Percentiles rank a stretch among this genome's conserved stretches.
Evolutionary conservation across 441 rosid genomes (phyloP).

Genomic region (Erodium trifolium): DNA sequence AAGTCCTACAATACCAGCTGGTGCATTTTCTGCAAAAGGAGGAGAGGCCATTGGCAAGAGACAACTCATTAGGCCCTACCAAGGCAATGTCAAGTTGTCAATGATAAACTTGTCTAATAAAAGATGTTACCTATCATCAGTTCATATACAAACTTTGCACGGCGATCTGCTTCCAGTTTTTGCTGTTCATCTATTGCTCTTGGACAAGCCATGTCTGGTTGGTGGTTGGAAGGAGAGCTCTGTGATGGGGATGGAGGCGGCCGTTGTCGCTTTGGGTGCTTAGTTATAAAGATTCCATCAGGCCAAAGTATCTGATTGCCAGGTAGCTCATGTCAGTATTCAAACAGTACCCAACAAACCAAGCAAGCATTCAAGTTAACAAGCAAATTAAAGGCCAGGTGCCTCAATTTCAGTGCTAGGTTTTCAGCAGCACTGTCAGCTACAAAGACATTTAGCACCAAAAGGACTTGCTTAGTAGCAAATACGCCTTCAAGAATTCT

Average conservation of each 20-base stretch:
- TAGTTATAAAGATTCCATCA: conserved; percentile 90
- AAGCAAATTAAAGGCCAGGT: neutral
- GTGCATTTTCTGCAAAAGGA: conserved; percentile 68
- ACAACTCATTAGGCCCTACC: neutral
- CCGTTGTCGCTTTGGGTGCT: conserved; percentile 70
- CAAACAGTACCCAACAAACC: neutral
- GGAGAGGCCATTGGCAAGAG: conserved; percentile 7
- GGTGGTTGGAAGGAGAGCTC: conserved; percentile 21
- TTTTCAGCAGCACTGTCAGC: too few species aligned
- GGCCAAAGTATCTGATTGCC: conserved; percentile 86
- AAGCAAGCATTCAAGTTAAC: neutral
- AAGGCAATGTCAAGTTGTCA: neutral
- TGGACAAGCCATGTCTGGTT: conserved; percentile 31
- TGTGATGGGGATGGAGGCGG: conserved; percentile 30
- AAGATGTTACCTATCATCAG: conserved; percentile 71
- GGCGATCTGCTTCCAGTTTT: conserved; percentile 61
- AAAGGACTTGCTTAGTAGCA: too few species aligned
- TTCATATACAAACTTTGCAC: conserved; percentile 85
- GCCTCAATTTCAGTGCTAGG: too few species aligned
- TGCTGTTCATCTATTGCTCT: conserved; percentile 49
- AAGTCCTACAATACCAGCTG: conserved; percentile 71
- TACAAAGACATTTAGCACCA: too few species aligned
- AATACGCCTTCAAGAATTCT: too few species aligned
- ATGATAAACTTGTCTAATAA: neutral
- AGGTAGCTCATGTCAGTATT: conserved; percentile 16